Evolutionary conservation across 305 asterid genomes (phyloP), one percentile per base, ranked within the genome.

Genomic region (Plantago coronopus): DNA sequence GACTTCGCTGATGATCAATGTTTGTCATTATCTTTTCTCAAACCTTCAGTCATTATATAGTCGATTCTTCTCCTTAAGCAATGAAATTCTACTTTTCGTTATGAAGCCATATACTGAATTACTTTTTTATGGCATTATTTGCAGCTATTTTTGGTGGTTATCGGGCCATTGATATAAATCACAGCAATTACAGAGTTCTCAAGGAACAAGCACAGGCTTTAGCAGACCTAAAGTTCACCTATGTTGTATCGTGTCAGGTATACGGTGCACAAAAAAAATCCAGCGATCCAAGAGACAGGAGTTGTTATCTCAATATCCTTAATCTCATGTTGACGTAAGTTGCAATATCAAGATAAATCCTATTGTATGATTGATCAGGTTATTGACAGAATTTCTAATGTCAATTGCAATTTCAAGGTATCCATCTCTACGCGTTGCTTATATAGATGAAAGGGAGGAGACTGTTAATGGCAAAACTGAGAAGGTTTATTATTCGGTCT

Each of bases 401-500:
- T 56, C 16, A 68, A 64, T n/a, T 59, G 57, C 34, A 57, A 62
- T 34, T 57, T 78, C 61, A 73, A 94, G 99, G 83, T 82, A 94
- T 81, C 89, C 99, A 67, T 85, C 97, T 61, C 81, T 94, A 27
- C 95, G 99, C n/a, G 88, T 94, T 75, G 99, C 99, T 76, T 94
- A 89, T 70, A 94, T 94, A 72, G 99, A 94, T 69, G 96, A 83
- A 77, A 79, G 88, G 66, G 99, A 94, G 73, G 96, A 84, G 66
- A 70, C 85, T 8, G 37, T 80, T 63, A 50, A 68, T 10, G 91
- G 80, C 44, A 87, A 73, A 31, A 61, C 81, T 12, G 81, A 75
- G 75, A 94, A 85, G 83, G 68, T 78, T 65, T 90, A 90, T 69
- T 94, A 94, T 74, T 94, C 99, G 22, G 99, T 94, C 63, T 83